Evolutionary conservation across 2,329 filamentous ascomycete species (phyloP).

Genomic region (Monosporascus cannonballus): DNA sequence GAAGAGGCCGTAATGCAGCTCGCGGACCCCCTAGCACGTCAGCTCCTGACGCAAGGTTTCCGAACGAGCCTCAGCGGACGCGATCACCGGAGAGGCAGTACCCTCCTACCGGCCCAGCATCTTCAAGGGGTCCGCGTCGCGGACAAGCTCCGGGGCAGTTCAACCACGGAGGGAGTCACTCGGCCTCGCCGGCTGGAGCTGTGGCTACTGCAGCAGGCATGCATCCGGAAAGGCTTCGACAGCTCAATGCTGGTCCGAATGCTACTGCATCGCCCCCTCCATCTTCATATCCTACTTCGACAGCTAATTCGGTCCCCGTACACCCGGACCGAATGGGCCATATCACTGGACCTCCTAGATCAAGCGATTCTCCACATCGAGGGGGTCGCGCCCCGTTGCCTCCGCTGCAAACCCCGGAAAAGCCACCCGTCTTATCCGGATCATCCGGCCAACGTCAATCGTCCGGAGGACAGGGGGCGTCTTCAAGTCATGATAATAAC

Average conservation of each 20-base stretch:
- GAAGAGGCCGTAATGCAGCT: conserved; percentile 38
- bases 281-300: conserved; percentile 15
- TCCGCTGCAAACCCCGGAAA: conserved; percentile 25
- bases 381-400: conserved; percentile 21
- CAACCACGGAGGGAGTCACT: conserved; percentile 8
- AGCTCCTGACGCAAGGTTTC: conserved; percentile 36
- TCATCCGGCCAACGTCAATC: conserved; percentile 19
- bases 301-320: conserved; percentile 20
- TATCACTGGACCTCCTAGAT: conserved; percentile 21
- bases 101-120: conserved; percentile 48
- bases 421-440: conserved; percentile 23
- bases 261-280: conserved; percentile 14
- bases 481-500: conserved; percentile 16
- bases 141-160: conserved; percentile 27
- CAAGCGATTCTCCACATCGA: conserved; percentile 17
- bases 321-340: conserved; percentile 39
- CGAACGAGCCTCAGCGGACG: conserved; percentile 29
- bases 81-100: conserved; percentile 42
- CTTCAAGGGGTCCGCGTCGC: conserved; percentile 38
- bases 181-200: conserved; percentile 18
- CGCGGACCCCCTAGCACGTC: conserved; percentile 33
- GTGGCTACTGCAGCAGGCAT: conserved; percentile 18
- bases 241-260: conserved; percentile 15
- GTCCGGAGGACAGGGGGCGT: conserved; percentile 12
- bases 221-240: conserved; percentile 26